These are phyloP conservation scores for Phytophthora sojae DNA, from an alignment of 352 stramenopile species.

Conservation along the genomic window DNA sequence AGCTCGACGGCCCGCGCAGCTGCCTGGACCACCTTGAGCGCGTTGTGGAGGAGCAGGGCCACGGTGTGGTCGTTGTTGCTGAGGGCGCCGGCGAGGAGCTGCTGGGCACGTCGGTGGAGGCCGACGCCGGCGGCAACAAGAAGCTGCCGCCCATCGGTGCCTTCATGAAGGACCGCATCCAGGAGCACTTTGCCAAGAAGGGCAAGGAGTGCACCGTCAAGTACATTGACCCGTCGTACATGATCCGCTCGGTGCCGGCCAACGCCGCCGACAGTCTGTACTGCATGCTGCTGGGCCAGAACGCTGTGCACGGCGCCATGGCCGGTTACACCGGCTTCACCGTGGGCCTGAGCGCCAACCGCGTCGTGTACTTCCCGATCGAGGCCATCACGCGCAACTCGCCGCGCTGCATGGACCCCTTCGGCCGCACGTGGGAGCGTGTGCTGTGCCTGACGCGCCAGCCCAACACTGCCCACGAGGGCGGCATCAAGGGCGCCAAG, in stretches of 20 bases:
- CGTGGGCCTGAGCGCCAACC: slow-evolving; percentile 97
- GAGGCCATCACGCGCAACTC: slow-evolving; percentile 88
- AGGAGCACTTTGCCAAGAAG: slow-evolving; percentile 93
- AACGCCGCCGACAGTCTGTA: slow-evolving; percentile 96
- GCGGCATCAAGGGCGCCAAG: slow-evolving; percentile 59
- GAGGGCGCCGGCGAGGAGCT: slow-evolving; percentile 97
- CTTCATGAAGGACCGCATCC: slow-evolving; percentile 97
- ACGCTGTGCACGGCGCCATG: slow-evolving; percentile 98
- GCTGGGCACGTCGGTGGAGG: slow-evolving; percentile 91
- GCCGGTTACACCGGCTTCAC: slow-evolving; percentile 98
- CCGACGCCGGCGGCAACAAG: slow-evolving; percentile 95
- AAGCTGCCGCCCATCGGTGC: slow-evolving; percentile 96
- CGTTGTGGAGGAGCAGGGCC: slow-evolving; percentile 95
- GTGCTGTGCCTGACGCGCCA: slow-evolving; percentile 96
- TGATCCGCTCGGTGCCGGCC: slow-evolving; percentile 94
- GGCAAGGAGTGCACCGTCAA: slow-evolving; percentile 93
- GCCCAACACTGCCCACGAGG: slow-evolving; percentile 88
- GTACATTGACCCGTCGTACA: slow-evolving; percentile 99
- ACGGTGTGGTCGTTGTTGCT: slow-evolving; percentile 98
- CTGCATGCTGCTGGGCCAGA: slow-evolving; percentile 98
- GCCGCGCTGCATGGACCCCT: slow-evolving; percentile 89
- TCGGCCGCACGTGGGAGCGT: slow-evolving; percentile 93
- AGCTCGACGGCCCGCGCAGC: slow-evolving; percentile 92
- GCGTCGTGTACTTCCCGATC: slow-evolving; percentile 93
- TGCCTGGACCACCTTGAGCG: slow-evolving; percentile 93